Conservation (phyloP, 305 asterid genomes). For the Solanum chacoense region DNA sequence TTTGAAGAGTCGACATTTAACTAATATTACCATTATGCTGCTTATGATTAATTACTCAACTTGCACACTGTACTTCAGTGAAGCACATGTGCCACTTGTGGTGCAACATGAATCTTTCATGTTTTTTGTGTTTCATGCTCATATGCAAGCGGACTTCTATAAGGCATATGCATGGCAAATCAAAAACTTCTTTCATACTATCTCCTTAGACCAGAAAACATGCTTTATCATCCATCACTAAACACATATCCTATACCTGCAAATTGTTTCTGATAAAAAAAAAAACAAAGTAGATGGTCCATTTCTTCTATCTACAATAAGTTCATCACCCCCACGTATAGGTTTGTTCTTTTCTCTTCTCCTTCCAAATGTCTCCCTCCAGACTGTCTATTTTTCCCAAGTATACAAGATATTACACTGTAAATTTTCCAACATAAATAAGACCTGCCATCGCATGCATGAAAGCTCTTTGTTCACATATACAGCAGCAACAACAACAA, state of each 20-base stretch:
- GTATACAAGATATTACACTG: not conserved
- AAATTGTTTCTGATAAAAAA: not conserved
- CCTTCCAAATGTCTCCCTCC: not conserved
- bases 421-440: not conserved
- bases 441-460: not conserved
- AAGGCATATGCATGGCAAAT: not conserved
- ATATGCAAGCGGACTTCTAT: not conserved
- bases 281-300: not conserved
- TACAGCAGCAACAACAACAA: not conserved
- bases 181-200: not conserved
- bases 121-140: not conserved
- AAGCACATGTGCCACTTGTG: not conserved
- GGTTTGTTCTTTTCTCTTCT: not conserved
- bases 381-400: not conserved
- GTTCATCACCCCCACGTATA: not conserved
- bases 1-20: not conserved
- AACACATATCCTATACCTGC: not conserved
- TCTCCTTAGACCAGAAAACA: not conserved
- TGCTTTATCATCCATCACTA: not conserved
- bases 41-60: not conserved
- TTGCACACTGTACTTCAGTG: not conserved
- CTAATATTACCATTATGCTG: not conserved
- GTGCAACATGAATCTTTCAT: not conserved
- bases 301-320: not conserved
- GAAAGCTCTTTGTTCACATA: not conserved